These are phyloP conservation scores for Fusarium sp. DNA, from an alignment of 2,329 filamentous ascomycete genomes.

Conservation along the genomic window DNA sequence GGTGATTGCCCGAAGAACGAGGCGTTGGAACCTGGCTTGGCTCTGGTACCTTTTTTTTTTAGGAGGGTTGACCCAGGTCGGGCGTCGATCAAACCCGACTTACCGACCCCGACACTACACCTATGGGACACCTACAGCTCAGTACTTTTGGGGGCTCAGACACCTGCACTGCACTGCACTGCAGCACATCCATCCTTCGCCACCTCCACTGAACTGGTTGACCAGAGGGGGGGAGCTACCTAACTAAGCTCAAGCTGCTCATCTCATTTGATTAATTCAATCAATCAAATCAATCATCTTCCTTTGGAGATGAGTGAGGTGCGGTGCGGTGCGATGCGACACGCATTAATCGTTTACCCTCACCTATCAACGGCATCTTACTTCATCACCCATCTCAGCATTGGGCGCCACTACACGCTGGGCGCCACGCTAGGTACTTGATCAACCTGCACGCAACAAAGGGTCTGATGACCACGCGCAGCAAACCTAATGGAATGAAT, in stretches of 20 bases:
- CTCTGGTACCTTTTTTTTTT: slow-evolving; percentile 35
- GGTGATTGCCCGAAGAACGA: slow-evolving; percentile 2
- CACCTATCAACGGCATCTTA: slow-evolving; percentile 5
- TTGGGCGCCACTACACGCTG: slow-evolving; percentile 38
- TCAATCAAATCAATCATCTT: background rate
- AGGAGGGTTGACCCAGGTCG: slow-evolving; percentile 4
- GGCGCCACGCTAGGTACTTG: slow-evolving; percentile 8
- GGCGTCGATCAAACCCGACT: slow-evolving; percentile 17
- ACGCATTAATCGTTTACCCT: slow-evolving; percentile 15
- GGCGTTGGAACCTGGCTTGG: slow-evolving; percentile 3
- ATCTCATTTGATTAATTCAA: slow-evolving; percentile 8
- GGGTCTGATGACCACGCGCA: slow-evolving; percentile 32
- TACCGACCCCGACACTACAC: background rate
- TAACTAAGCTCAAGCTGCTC: slow-evolving; percentile 12
- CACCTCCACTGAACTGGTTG: slow-evolving; percentile 10
- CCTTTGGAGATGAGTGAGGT: background rate
- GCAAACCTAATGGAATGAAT: slow-evolving; percentile 10
- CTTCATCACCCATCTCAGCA: slow-evolving; percentile 8
- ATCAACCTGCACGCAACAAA: slow-evolving; percentile 12
- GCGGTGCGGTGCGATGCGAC: background rate
- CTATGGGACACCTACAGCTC: background rate
- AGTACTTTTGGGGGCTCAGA: slow-evolving; percentile 10
- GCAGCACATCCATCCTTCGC: slow-evolving; percentile 9
- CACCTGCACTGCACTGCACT: slow-evolving; percentile 2
- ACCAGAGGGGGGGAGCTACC: too few species aligned